Percentiles rank a stretch among this genome's conserved stretches.
Evolutionary conservation across 2,329 filamentous ascomycete genomes (phyloP).

Genomic region (Monosporascus sp.): DNA sequence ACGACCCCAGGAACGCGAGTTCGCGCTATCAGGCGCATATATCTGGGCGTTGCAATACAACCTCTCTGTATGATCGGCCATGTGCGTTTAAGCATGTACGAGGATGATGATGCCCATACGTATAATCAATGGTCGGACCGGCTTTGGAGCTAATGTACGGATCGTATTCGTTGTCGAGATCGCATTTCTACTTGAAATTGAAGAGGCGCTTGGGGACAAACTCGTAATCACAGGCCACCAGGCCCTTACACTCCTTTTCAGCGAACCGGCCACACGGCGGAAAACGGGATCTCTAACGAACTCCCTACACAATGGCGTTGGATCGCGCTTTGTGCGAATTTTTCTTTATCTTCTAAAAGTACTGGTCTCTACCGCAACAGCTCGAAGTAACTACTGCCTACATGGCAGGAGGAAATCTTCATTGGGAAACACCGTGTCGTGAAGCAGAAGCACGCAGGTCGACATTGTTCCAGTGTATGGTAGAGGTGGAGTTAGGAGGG

Average conservation of each 20-base stretch:
- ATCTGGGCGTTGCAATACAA: neutral
- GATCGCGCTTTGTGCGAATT: conserved; percentile 18
- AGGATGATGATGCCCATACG: neutral
- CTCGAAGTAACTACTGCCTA: conserved; percentile 1
- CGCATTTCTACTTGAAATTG: conserved; percentile 15
- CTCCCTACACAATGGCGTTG: conserved; percentile 21
- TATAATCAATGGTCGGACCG: neutral
- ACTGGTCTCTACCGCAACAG: conserved; percentile 12
- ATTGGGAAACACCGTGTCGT: neutral
- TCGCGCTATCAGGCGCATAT: neutral
- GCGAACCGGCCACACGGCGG: conserved; percentile 14
- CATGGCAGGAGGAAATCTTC: neutral
- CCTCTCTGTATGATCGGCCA: neutral
- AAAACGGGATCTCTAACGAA: conserved; percentile 14
- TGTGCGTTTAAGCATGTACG: conserved; percentile 5
- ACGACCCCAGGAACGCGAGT: neutral
- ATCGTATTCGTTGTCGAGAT: conserved; percentile 13
- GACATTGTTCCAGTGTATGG: neutral
- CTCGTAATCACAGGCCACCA: conserved; percentile 21
- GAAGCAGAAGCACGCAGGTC: neutral
- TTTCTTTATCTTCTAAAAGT: conserved; percentile 13
- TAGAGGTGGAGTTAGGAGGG: neutral
- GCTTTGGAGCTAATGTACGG: conserved; percentile 9
- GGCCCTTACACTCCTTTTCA: conserved; percentile 24
- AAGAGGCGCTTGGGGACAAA: conserved; percentile 18